A percentile compares a stretch with the other conserved stretches of the same genome.
Evolutionary conservation across 1,139 yeast genomes (phyloP).

Genomic region (Taphrina sp.): DNA sequence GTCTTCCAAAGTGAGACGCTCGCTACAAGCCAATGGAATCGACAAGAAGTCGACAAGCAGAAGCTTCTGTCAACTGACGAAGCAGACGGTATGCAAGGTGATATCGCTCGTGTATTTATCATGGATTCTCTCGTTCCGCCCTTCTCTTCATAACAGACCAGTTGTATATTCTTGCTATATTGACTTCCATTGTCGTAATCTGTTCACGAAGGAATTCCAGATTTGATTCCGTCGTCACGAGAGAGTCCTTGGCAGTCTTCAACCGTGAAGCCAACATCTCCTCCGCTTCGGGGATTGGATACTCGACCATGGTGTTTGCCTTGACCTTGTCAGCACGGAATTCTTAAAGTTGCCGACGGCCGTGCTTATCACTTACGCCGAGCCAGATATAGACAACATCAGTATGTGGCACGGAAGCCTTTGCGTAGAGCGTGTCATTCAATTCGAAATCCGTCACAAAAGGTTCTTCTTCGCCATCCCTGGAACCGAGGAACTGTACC

Average conservation of each 20-base stretch:
- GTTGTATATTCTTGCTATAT: slow-evolving; percentile 86
- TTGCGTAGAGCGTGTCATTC: slow-evolving; percentile 86
- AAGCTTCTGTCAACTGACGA: too few relatives aligned
- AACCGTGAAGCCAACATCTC: slow-evolving; percentile 65
- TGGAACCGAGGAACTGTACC: slow-evolving; percentile 58
- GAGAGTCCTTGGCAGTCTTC: slow-evolving; percentile 59
- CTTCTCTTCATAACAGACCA: slow-evolving; percentile 65
- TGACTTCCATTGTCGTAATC: slow-evolving; percentile 96
- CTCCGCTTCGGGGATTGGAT: slow-evolving; percentile 83
- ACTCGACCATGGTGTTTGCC: slow-evolving; percentile 96
- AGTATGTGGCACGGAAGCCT: slow-evolving; percentile 64
- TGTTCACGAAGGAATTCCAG: slow-evolving; percentile 84
- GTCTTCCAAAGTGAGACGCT: too few relatives aligned
- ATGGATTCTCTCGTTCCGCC: slow-evolving; percentile 6
- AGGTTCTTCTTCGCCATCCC: slow-evolving; percentile 43
- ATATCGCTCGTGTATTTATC: background rate
- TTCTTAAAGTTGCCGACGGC: background rate
- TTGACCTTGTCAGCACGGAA: too few relatives aligned
- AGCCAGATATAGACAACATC: slow-evolving; percentile 82
- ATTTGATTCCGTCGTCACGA: slow-evolving; percentile 70
- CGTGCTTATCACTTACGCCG: slow-evolving; percentile 52
- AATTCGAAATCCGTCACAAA: slow-evolving; percentile 70
- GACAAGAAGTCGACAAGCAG: too few relatives aligned
- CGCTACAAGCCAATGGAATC: too few relatives aligned
- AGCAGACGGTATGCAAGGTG: too few relatives aligned